Conservation (phyloP, 345 rosid species). For the Passiflora organensis region DNA sequence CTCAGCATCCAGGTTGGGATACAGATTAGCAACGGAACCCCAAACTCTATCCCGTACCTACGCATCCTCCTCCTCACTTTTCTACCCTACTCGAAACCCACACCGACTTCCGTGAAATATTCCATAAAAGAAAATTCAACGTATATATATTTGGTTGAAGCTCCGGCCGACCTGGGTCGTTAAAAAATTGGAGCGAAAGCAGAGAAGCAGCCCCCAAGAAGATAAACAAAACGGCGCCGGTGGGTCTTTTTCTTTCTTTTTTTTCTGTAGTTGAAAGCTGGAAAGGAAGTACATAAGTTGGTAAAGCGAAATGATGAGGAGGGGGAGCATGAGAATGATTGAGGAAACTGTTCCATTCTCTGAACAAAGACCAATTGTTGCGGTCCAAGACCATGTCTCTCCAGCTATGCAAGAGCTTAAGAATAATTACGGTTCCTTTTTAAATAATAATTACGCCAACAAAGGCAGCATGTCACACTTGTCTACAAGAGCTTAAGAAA, state of each 20-base stretch:
- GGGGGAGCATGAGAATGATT: conserved; percentile 26
- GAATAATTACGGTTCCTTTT: neutral
- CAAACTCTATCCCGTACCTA: no score
- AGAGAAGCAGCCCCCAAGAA: neutral
- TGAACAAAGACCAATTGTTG: conserved; percentile 24
- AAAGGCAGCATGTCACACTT: neutral
- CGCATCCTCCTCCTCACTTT: no score
- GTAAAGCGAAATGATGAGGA: conserved; percentile 28
- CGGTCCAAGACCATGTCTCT: conserved; percentile 9
- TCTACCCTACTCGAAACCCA: no score
- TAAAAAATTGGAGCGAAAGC: no score
- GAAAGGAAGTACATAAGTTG: neutral
- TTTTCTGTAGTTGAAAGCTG: neutral
- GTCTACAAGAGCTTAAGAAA: neutral
- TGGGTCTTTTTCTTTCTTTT: neutral
- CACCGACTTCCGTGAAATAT: no score
- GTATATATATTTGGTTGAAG: no score
- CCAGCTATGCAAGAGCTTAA: conserved; percentile 30
- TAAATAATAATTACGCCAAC: neutral
- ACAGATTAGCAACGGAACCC: no score
- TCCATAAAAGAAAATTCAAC: no score
- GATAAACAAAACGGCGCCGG: conserved; percentile 10
- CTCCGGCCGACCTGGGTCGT: no score
- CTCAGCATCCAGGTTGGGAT: no score
- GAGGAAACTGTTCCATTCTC: conserved; percentile 14